Evolutionary conservation across 2,329 filamentous ascomycete species (phyloP).

Genomic region (Clonostachys solani): DNA sequence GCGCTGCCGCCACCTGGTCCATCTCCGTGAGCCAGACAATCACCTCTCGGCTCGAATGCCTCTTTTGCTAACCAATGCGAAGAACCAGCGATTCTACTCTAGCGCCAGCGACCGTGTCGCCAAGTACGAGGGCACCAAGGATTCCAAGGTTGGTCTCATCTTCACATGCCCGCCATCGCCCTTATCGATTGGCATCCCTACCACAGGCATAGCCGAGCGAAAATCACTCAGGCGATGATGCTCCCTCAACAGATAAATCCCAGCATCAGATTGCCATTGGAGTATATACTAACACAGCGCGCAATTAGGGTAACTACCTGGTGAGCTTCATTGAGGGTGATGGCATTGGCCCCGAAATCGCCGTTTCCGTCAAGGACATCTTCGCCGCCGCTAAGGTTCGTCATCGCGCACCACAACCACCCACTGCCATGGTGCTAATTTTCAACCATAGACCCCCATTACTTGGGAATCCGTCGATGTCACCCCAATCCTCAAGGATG

Average conservation of each 20-base stretch:
- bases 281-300: constrained; percentile 12
- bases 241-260: constrained; percentile 1
- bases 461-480: constrained; percentile 98
- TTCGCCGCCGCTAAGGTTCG: constrained; percentile 88
- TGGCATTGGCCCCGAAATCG: constrained; percentile 96
- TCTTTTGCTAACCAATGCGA: background rate
- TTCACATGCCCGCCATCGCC: background rate
- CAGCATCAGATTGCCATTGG: background rate
- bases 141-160: constrained; percentile 55
- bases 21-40: constrained; percentile 19
- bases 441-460: constrained; percentile 65
- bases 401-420: constrained; percentile 6
- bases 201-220: constrained; percentile 8
- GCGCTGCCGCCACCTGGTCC: constrained; percentile 39
- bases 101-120: constrained; percentile 69
- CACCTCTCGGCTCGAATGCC: background rate
- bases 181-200: constrained; percentile 6
- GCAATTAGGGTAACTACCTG: constrained; percentile 78
- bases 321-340: constrained; percentile 98
- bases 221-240: constrained; percentile 34
- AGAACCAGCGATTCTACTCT: constrained; percentile 61
- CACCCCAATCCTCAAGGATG: constrained; percentile 87
- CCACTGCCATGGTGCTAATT: constrained; percentile 13
- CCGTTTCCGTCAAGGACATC: constrained; percentile 97
- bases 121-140: constrained; percentile 90